Evolutionary conservation across 805 yeast species (phyloP).

Genomic region (Kodamaea leandrae): DNA sequence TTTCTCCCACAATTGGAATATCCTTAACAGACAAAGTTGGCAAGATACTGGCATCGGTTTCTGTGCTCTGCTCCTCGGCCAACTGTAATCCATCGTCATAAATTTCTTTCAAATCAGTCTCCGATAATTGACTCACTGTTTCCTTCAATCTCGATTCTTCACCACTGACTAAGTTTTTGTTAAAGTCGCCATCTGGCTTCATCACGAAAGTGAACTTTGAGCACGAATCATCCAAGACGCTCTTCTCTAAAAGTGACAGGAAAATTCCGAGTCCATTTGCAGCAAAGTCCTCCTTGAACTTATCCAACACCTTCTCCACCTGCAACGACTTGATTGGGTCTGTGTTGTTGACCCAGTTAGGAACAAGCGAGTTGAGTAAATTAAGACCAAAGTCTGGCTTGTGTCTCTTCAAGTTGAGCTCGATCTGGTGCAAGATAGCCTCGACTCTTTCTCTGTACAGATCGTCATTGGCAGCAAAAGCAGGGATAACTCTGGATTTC

Average conservation of each 20-base stretch:
- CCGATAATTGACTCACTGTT: slow-evolving; percentile 30
- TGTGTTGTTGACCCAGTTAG: slow-evolving; percentile 81
- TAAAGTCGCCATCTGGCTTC: slow-evolving; percentile 64
- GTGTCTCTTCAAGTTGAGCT: slow-evolving; percentile 77
- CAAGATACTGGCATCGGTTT: slow-evolving; percentile 72
- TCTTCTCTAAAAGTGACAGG: slow-evolving; percentile 52
- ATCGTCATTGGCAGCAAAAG: slow-evolving; percentile 22
- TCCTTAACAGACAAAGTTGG: slow-evolving; percentile 78
- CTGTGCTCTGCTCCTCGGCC: slow-evolving; percentile 55
- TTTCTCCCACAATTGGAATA: slow-evolving; percentile 58
- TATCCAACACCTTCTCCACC: slow-evolving; percentile 56
- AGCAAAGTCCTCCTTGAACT: slow-evolving; percentile 61
- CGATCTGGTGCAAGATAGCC: slow-evolving; percentile 86
- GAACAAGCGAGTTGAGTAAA: slow-evolving; percentile 67
- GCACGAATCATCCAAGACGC: slow-evolving; percentile 42
- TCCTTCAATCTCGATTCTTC: slow-evolving; percentile 53
- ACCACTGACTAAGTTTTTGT: slow-evolving; percentile 47
- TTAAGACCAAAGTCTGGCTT: slow-evolving; percentile 88
- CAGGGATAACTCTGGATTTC: slow-evolving; percentile 34
- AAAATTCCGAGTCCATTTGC: slow-evolving; percentile 53
- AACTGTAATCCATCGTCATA: slow-evolving; percentile 58
- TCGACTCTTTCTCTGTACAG: slow-evolving; percentile 51
- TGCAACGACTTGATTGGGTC: slow-evolving; percentile 70
- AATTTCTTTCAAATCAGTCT: slow-evolving; percentile 48
- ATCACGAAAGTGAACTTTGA: slow-evolving; percentile 72